phyloP scores from a whole-genome alignment of 2,329 filamentous ascomycete genomes.

The Mycocentrospora acerina region DNA sequence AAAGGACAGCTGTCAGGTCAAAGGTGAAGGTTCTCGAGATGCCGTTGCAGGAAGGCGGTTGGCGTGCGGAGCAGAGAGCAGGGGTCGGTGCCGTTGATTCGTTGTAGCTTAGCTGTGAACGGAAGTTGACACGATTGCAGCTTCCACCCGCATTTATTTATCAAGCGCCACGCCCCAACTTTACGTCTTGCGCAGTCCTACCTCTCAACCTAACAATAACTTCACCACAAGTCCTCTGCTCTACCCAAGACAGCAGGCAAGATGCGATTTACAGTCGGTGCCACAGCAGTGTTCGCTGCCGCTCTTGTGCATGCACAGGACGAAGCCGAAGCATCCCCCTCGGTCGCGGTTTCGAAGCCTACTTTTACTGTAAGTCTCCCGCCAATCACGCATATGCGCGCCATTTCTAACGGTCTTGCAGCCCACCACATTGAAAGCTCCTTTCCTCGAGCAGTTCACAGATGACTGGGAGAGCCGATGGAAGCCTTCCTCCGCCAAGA shows the following conservation, averaged over 20 bases:
- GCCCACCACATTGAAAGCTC: slow-evolving; percentile 86
- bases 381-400: not conserved
- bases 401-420: slow-evolving; percentile 46
- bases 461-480: slow-evolving; percentile 92
- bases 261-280: slow-evolving; percentile 69
- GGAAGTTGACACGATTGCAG: slow-evolving; percentile 24
- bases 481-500: slow-evolving; percentile 96
- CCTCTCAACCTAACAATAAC: slow-evolving; percentile 16
- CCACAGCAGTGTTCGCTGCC: slow-evolving; percentile 67
- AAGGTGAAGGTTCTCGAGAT: too few species aligned
- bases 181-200: slow-evolving; percentile 9
- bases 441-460: slow-evolving; percentile 98
- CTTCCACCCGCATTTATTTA: slow-evolving; percentile 28
- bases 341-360: slow-evolving; percentile 67
- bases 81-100: too few species aligned
- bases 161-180: slow-evolving; percentile 23
- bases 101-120: not conserved
- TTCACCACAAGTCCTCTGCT: slow-evolving; percentile 31
- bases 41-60: too few species aligned
- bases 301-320: slow-evolving; percentile 71
- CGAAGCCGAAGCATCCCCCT: slow-evolving; percentile 52
- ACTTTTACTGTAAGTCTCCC: slow-evolving; percentile 77
- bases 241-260: slow-evolving; percentile 33
- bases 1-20: too few species aligned
- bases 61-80: too few species aligned